A percentile compares a stretch with the other conserved stretches of the same genome.
phyloP scores from a whole-genome alignment of 148 eudicot species.

The Diospyros kaki region DNA sequence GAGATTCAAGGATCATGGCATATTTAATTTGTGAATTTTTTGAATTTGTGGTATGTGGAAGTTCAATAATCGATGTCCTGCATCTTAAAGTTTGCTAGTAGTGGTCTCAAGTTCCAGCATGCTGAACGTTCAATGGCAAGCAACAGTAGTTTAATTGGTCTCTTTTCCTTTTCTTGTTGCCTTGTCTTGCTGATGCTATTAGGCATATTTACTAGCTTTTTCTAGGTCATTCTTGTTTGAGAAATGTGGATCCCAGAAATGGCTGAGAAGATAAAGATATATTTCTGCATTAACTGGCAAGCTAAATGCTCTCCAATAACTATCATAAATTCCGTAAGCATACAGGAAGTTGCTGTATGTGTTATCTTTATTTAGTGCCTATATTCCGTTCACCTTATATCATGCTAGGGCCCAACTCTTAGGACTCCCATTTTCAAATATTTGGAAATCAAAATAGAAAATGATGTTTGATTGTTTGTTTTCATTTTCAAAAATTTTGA shows the following conservation, averaged over 20 bases:
- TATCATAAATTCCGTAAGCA: too few relatives aligned
- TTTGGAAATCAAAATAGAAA: too few relatives aligned
- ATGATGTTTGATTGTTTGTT: too few relatives aligned
- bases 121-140: background rate
- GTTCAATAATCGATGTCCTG: background rate
- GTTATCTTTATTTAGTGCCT: background rate
- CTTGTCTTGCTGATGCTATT: too few relatives aligned
- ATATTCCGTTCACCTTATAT: background rate
- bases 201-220: background rate
- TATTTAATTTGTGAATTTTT: background rate
- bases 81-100: background rate
- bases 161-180: background rate
- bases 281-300: background rate
- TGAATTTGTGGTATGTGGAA: background rate
- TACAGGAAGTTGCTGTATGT: too few relatives aligned
- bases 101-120: background rate
- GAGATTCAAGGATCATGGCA: background rate
- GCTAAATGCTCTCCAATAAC: background rate
- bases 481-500: too few relatives aligned
- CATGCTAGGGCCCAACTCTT: background rate
- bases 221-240: background rate
- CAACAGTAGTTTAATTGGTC: background rate
- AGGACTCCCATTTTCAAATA: too few relatives aligned
- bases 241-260: background rate
- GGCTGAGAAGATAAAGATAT: background rate